A percentile compares a stretch with the other conserved stretches of the same genome.
phyloP scores from a whole-genome alignment of 2,329 filamentous ascomycete species.

The Dactylellina haptotyla region DNA sequence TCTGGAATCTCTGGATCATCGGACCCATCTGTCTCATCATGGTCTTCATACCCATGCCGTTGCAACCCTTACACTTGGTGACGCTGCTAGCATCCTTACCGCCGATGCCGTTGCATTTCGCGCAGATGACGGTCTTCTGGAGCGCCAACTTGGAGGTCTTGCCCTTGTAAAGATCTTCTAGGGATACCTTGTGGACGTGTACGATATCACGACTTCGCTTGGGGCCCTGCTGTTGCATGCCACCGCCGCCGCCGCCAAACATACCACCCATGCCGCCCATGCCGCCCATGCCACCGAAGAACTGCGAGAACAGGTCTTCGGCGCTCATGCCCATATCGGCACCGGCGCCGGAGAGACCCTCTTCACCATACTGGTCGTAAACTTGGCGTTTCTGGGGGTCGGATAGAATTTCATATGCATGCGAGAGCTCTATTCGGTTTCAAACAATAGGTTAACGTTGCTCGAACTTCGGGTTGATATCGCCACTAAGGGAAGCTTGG shows the following conservation, averaged over 20 bases:
- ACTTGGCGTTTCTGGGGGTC: constrained; percentile 89
- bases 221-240: constrained; percentile 80
- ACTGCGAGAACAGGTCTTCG: constrained; percentile 95
- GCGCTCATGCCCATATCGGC: constrained; percentile 84
- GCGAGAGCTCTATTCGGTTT: constrained; percentile 54
- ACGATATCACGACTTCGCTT: constrained; percentile 89
- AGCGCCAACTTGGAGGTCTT: constrained; percentile 97
- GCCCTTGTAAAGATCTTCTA: constrained; percentile 97
- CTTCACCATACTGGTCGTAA: constrained; percentile 98
- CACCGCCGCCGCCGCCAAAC: constrained; percentile 74
- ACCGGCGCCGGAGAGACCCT: constrained; percentile 88
- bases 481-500: not conserved
- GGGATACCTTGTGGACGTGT: constrained; percentile 96
- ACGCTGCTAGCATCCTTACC: constrained; percentile 99
- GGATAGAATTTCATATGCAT: constrained; percentile 90
- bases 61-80: constrained; percentile 88
- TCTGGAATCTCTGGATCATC: constrained; percentile 99
- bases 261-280: constrained; percentile 78
- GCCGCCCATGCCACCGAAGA: constrained; percentile 81
- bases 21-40: constrained; percentile 99
- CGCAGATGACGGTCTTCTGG: constrained; percentile 96
- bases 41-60: constrained; percentile 97
- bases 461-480: not conserved
- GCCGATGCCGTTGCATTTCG: constrained; percentile 90
- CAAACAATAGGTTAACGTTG: not conserved